A percentile compares a stretch with the other conserved stretches of the same genome.
phyloP scores from a whole-genome alignment of 1,284 basidiomycete species.

The Ceratobasidium sp. region DNA sequence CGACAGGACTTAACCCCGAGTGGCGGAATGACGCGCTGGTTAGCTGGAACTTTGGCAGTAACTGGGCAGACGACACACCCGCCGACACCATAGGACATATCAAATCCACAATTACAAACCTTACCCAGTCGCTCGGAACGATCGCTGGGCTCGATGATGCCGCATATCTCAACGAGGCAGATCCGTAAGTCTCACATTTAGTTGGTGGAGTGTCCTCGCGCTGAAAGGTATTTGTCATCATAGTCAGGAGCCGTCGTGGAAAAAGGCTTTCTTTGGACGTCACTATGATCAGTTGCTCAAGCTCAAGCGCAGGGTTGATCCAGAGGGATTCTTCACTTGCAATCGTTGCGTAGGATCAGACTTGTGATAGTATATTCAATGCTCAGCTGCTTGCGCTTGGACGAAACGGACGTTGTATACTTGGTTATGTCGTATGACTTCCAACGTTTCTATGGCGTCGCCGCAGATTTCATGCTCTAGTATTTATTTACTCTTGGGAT shows the following conservation, averaged over 20 bases:
- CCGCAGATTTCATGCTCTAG: no score
- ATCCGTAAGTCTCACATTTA: conserved; percentile 53
- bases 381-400: no score
- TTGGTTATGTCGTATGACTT: no score
- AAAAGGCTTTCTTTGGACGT: conserved; percentile 23
- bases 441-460: no score
- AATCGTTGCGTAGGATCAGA: conserved; percentile 32
- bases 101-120: conserved; percentile 54
- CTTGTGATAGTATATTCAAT: background rate
- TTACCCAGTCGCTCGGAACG: conserved; percentile 53
- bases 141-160: conserved; percentile 53
- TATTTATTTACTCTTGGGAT: no score
- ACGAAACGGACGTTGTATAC: no score
- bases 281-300: conserved; percentile 26
- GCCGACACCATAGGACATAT: conserved; percentile 53
- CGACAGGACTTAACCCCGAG: conserved; percentile 61
- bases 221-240: conserved; percentile 51
- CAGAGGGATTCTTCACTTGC: conserved; percentile 21
- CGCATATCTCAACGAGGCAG: conserved; percentile 62
- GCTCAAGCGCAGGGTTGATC: conserved; percentile 17
- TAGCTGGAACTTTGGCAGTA: conserved; percentile 44
- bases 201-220: background rate
- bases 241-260: conserved; percentile 12
- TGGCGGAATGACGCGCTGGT: conserved; percentile 56
- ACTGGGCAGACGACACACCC: conserved; percentile 58